Base-by-base conservation (phyloP, 176 grass and related monocot species). In the Phyllostachys edulis region DNA sequence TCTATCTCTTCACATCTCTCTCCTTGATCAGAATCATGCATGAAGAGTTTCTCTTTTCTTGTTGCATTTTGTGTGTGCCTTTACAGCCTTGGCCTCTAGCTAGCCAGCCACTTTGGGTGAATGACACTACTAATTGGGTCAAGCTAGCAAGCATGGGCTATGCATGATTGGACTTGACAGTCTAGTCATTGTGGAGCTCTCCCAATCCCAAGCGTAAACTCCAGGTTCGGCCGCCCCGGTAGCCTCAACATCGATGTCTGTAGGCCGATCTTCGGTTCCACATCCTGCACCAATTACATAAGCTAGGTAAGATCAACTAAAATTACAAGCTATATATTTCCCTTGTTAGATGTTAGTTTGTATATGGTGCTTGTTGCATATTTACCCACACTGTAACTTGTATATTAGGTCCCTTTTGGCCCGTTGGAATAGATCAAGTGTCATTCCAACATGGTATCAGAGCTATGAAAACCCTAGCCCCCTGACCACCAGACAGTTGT, bases 151-250 rank as follows among this genome's bases (percentile, higher is more conserved):
- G 7, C 52, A 56, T 55, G 51, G 17, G 18, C 51, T 52, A 16
- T 50, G 1, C 47, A 15, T 51, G 49, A 14, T 51, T 15, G 46
- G 46, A 50, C 16, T 21, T 9, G 0, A n/a, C 20, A n/a, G 23
- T 62, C 59, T 5, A n/a, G 11, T 80, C 17, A 46, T 65, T 37
- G 44, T 54, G 76, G 39, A 62, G 77, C 27, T 18, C 47, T 72
- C 7, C 44, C 60, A 49, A 7, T 87, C 55, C 89, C 89, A 56
- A 90, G 47, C 14, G 89, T 90, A 56, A 90, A 90, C 82, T 90
- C 89, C 57, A 90, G 89, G 76, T 79, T 90, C 10, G 80, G 89
- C 56, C 86, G 70, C 21, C 61, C 71, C 21, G 61, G 51, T 15
- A 56, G 65, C 42, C 73, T 87, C 16, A 74, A 75, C 74, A 67